Conservation (phyloP, 768 basidiomycete genomes). For the Podaxis sp. region DNA sequence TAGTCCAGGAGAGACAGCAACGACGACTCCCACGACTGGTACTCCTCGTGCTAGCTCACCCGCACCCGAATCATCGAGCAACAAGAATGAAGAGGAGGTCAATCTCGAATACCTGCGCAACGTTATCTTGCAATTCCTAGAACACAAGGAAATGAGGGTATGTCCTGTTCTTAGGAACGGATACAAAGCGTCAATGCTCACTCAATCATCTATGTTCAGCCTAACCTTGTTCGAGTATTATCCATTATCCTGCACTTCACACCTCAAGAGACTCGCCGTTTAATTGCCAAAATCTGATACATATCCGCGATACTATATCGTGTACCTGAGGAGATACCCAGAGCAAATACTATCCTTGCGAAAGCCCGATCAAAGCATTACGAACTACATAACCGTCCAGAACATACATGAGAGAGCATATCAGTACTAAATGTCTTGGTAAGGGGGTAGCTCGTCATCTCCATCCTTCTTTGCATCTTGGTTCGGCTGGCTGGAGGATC, state of each 20-base stretch:
- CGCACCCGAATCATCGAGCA: slow-evolving; percentile 27
- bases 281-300: slow-evolving; percentile 79
- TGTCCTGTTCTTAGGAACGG: slow-evolving; percentile 28
- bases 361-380: not conserved
- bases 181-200: not conserved
- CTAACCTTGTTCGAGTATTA: slow-evolving; percentile 86
- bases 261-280: slow-evolving; percentile 87
- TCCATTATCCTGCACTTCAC: slow-evolving; percentile 94
- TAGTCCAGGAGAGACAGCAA: slow-evolving; percentile 40
- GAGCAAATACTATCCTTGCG: not conserved
- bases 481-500: slow-evolving; percentile 17
- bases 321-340: slow-evolving; percentile 4
- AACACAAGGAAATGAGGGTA: slow-evolving; percentile 98
- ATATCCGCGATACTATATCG: not conserved
- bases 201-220: slow-evolving; percentile 40
- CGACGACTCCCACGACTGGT: slow-evolving; percentile 34
- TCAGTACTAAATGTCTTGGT: slow-evolving; percentile 32
- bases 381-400: not conserved
- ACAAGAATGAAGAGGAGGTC: slow-evolving; percentile 81
- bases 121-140: slow-evolving; percentile 94
- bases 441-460: slow-evolving; percentile 51
- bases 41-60: slow-evolving; percentile 39
- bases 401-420: not conserved
- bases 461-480: slow-evolving; percentile 30
- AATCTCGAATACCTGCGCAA: slow-evolving; percentile 96